Evolutionary conservation across 768 basidiomycete species (phyloP).

Genomic region (Holtermanniella nyarrowii): DNA sequence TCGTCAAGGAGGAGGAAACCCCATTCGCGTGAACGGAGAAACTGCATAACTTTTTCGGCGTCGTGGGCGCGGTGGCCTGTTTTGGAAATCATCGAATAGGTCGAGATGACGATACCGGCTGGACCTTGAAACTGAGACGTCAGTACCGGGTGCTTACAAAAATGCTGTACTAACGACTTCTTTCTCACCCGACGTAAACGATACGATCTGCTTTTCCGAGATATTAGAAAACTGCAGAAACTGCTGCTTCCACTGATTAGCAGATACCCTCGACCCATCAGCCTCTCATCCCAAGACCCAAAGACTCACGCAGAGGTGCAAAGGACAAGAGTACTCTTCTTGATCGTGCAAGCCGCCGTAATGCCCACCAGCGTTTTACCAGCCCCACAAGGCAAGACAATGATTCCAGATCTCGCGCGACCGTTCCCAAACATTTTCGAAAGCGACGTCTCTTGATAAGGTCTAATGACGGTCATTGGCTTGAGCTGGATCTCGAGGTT

Average conservation of each 20-base stretch:
- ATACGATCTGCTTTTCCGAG: conserved; percentile 88
- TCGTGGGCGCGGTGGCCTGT: conserved; percentile 97
- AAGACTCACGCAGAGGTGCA: conserved; percentile 87
- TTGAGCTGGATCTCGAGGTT: conserved; percentile 98
- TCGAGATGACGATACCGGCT: conserved; percentile 95
- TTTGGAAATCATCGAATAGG: conserved; percentile 99
- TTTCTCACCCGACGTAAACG: conserved; percentile 94
- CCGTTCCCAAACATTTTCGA: conserved; percentile 99
- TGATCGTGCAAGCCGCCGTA: conserved; percentile 97
- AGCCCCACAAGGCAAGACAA: conserved; percentile 94
- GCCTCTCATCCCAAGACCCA: neutral
- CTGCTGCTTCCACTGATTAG: conserved; percentile 98
- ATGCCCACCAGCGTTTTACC: conserved; percentile 99
- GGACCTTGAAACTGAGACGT: conserved; percentile 75
- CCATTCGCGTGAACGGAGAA: conserved; percentile 95
- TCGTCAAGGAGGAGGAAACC: conserved; percentile 96
- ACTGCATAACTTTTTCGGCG: conserved; percentile 99
- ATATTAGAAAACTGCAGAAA: conserved; percentile 99
- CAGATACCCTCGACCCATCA: conserved; percentile 43
- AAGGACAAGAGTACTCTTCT: conserved; percentile 93
- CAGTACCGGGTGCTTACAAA: neutral
- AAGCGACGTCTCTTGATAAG: conserved; percentile 95
- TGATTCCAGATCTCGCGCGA: conserved; percentile 94
- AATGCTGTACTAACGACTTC: conserved; percentile 58
- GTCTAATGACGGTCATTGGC: conserved; percentile 90